Conservation (phyloP, 148 eudicot species). For the Linanthus parryae region DNA sequence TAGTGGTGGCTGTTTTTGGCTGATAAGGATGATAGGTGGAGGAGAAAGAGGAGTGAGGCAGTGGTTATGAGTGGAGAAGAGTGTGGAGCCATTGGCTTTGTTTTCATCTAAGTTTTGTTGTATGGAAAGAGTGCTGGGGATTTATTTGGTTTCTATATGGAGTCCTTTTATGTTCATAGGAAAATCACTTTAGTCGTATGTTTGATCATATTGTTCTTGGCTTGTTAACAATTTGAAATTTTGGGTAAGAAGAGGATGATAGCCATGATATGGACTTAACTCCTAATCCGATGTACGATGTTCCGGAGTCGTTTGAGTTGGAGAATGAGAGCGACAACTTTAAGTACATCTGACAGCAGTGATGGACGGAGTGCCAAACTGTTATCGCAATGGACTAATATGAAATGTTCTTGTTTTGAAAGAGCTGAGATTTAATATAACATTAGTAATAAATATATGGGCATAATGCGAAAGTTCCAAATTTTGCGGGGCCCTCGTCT, state of each 20-base stretch:
- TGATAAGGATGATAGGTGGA: constrained; percentile 15
- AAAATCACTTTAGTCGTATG: background rate
- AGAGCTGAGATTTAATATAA: no score
- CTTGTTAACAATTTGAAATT: background rate
- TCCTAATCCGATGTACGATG: constrained; percentile 14
- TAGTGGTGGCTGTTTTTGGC: constrained; percentile 50
- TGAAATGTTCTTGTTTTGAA: no score
- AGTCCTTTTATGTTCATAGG: constrained; percentile 13
- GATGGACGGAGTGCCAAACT: no score
- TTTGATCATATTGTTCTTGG: constrained; percentile 14
- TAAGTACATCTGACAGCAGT: no score
- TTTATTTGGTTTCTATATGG: constrained; percentile 18
- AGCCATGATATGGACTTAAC: constrained; percentile 20
- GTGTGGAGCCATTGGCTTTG: constrained; percentile 28
- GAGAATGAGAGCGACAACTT: background rate
- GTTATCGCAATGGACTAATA: no score
- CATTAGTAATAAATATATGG: no score
- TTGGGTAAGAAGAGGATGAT: background rate
- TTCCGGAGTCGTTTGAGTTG: background rate
- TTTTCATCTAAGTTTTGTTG: background rate
- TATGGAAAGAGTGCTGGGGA: background rate
- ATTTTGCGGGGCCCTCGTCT: no score
- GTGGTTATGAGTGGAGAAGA: constrained; percentile 10
- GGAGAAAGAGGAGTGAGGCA: constrained; percentile 12
- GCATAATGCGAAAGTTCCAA: no score